Base-by-base conservation (phyloP, 257 asterid species). In the Rehmannia glutinosa region DNA sequence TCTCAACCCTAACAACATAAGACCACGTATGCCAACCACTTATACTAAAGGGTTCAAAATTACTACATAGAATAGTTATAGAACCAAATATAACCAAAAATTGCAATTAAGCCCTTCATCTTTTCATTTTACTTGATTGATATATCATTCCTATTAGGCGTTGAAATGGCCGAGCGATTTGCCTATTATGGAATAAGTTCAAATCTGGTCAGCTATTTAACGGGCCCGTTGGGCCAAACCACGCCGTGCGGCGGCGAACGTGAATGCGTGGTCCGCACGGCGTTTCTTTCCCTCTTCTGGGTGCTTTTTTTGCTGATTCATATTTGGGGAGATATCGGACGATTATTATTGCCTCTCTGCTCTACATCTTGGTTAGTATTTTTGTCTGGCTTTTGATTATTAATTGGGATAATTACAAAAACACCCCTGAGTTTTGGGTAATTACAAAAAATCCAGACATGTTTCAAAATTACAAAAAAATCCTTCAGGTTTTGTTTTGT, bases 301-400 rank as follows among this genome's bases (percentile, higher is more conserved):
- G 83, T 15, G 83, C 77, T 41, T 62, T 78, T 13, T 11, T 78
- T 9, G 83, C 80, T 2, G 78, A 78, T 7, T 78, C 83, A 0
- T 59, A 23, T 58, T 43, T 69, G 32, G 83, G 80, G 5, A 72
- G 72, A 8, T 78, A 70, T 56, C 59, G 69, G 13, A 75, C 53
- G 13, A 69, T 75, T 65, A 42, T 70, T 1, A 30, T 47, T 41
- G 72, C 80, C 15, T 70, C 73, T 30, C 59, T 74, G 38, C 68
- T 73, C n/a, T 73, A 73, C 38, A 49, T 66, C 2, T 46, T 63
- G 49, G 77, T 65, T 32, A 1, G 73, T 72, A 32, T n/a, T n/a
- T n/a, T n/a, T n/a, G n/a, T n/a, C n/a, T n/a, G n/a, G n/a, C n/a
- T n/a, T n/a, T 8, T 32, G 8, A 32, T 32, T 32, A 32, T 8